Base-by-base conservation (phyloP, 116 monocot species). In the Posidonia oceanica region DNA sequence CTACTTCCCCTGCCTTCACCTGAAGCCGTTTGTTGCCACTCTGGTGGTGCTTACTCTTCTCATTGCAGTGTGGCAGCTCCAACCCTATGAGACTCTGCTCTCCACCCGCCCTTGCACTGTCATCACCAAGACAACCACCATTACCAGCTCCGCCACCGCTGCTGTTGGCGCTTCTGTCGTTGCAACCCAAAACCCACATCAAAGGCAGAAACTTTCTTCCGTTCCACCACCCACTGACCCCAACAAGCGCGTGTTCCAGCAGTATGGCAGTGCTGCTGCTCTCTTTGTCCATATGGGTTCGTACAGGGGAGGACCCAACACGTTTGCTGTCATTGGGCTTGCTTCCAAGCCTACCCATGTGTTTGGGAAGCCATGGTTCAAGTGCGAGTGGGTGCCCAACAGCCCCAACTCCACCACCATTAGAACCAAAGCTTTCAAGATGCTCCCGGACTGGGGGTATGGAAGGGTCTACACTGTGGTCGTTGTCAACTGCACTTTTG, bases 391-490 rank as follows among this genome's bases (percentile, higher is more conserved):
- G 85, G 79, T 85, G 14, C 82, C 97, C 59, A 78, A 85, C 78
- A 52, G 71, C 69, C 61, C 44, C 41, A 64, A 54, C 54, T 36
- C 37, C 23, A 74, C 78, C 6, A 23, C 87, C 15, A 61, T 84
- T 63, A 77, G 86, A 29, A 66, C 92, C 77, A 91, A 87, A 76
- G 85, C 85, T 38, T 87, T 77, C 84, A 89, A 83, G 74, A 89
- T 92, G 59, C 85, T 92, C 54, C 97, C 97, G 5, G 97, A 97
- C 68, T 97, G 97, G 97, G 97, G 97, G 76, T 97, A 97, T 75
- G 97, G 97, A 75, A 89, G 84, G 58, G 89, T 97, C 67, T 97
- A 97, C 92, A 97, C 97, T 60, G 89, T 84, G 59, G 92, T 97
- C 66, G 77, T 97, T 68, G 97, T 98, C 60, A 98, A 97, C 79